Evolutionary conservation across 805 yeast species (phyloP), one percentile per base, ranked within the genome.

Genomic region (Hanseniaspora guilliermondii): DNA sequence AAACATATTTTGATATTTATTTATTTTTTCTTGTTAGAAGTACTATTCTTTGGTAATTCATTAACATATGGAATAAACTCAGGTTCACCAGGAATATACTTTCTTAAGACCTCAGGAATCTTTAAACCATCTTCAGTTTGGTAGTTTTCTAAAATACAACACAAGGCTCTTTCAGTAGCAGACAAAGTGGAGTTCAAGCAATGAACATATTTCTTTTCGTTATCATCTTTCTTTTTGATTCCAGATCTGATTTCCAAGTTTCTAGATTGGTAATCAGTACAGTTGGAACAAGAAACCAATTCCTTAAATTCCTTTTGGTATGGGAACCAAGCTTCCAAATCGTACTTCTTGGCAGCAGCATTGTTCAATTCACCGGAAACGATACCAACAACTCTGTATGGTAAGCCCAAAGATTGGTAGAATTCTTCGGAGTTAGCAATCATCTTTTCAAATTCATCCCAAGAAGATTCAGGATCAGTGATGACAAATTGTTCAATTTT

Each of bases 301-400:
- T 93, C 98, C 75, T 93, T 93, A 76, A 86, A 93, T 74, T 93
- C 98, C 70, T 88, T 79, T 77, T 93, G 98, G 86, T 77, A 93
- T 68, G 98, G 98, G 94, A 93, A 93, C 98, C 98, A 93, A 50
- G 98, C 98, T 77, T 93, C 98, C 68, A 93, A 79, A 75, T 93
- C 98, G 75, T 84, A 93, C 73, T 93, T 93, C 78, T 93, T 93
- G 61, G 98, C 97, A 59, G 98, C 98, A 53, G 98, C 97, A 64
- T 93, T 93, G 78, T 93, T 93, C 69, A 93, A 81, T 76, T 91
- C 98, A 64, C 97, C 98, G 57, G 96, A 87, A 59, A 93, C 98
- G 70, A 93, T 93, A 63, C 95, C 95, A 59, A 93, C 98, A 56
- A 93, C 93, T 70, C 97, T 81, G 78, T 91, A 93, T 59, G 98